A percentile compares a stretch with the other conserved stretches of the same genome.
These are phyloP conservation scores for Ceratobasidium papillatum DNA, from an alignment of 1,284 basidiomycete species.

Conservation along the genomic window DNA sequence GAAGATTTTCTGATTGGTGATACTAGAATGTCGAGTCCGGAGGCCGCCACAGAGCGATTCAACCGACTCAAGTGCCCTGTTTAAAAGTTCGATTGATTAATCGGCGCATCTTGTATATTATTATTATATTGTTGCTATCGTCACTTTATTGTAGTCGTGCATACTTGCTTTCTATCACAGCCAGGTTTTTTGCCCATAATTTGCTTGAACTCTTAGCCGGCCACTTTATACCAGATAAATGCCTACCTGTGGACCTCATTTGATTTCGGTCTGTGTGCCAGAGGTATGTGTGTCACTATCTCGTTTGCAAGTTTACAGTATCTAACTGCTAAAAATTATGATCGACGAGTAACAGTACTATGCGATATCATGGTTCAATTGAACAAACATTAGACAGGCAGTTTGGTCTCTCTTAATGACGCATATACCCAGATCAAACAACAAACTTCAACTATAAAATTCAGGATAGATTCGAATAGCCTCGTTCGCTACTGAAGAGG, in stretches of 20 bases:
- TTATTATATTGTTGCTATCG: conserved; percentile 34
- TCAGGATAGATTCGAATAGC: not conserved
- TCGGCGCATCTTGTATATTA: conserved; percentile 15
- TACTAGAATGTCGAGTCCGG: conserved; percentile 28
- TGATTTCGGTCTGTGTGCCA: too few relatives aligned
- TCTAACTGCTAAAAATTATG: too few relatives aligned
- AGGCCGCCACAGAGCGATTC: conserved; percentile 29
- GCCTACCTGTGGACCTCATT: too few relatives aligned
- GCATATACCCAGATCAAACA: not conserved
- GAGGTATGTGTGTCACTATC: too few relatives aligned
- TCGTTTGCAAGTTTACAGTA: too few relatives aligned
- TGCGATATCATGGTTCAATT: too few relatives aligned
- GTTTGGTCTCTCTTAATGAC: too few relatives aligned
- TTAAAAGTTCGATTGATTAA: not conserved
- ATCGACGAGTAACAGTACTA: too few relatives aligned
- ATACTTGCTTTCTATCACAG: not conserved
- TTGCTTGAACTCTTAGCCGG: too few relatives aligned
- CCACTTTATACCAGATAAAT: too few relatives aligned
- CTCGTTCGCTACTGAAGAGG: not conserved
- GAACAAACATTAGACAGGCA: too few relatives aligned
- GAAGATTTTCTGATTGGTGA: conserved; percentile 34
- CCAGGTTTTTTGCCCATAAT: too few relatives aligned
- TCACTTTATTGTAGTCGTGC: not conserved
- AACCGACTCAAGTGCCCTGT: conserved; percentile 21
- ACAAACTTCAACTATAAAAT: not conserved